Base-by-base conservation (phyloP, 1,284 basidiomycete species). In the Ceratobasidium sp. region DNA sequence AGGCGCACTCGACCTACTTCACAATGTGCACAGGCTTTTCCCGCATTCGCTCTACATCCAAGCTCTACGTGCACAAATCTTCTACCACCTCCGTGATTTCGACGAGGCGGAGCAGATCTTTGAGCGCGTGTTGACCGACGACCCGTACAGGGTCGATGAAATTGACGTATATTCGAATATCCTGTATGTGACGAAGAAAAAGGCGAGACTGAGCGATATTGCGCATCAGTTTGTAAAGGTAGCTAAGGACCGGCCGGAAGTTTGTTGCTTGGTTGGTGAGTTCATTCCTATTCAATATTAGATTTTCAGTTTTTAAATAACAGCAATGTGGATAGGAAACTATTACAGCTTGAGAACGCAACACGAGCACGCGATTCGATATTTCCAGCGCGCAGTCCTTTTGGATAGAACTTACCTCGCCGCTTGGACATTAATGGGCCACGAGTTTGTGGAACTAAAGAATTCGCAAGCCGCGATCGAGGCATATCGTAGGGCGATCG, bases 361-460 rank as follows among this genome's bases (percentile, higher is more conserved):
- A 82, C 97, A 99, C 83, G 96, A 96, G 82, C 97, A 97, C 83
- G 96, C 98, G 0, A 93, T 99, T 82, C 94, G 94, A 82, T 98
- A 98, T 84, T 99, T 99, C 86, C 90, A 93, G 81, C 90, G 97
- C 78, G 97, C 97, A 10, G 94, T 97, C 23, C 93, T 97, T 81
- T 90, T 99, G 68, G 97, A 99, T 85, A 90, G 94, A 79, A 96
- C 95, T 5, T 99, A 97, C 85, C 88, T 99, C 30, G 94, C 96
- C 2, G 98, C 98, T 3, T 99, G 98, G 98, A 99, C 97, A n/a
- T 85, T 99, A 79, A 96, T 99, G 93, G 98, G 98, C 0, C 98
- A 99, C 84, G 98, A 99, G 84, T 99, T 96, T 83, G 94, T 99
- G 75, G 98, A 99, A 86, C 92, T 99, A 89, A 99, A 99, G 86